Evolutionary conservation across 2,329 filamentous ascomycete genomes (phyloP), one percentile per base, ranked within the genome.

Genomic region (Diaporthe amygdali): DNA sequence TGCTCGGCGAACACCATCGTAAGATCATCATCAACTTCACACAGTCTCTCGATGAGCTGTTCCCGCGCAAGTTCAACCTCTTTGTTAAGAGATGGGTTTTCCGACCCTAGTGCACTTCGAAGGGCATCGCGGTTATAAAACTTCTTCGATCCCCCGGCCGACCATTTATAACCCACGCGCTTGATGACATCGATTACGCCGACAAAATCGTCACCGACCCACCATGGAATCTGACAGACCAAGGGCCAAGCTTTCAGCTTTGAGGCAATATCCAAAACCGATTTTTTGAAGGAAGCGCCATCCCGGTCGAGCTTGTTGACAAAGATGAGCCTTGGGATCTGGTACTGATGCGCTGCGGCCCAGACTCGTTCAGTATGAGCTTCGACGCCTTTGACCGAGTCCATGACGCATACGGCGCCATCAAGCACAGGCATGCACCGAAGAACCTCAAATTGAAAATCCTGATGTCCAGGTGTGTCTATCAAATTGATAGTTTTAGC

Each of bases 341-440:
- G 87, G 79, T 97, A 97, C 55, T 92, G 90, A 66, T 93, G 94
- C 8, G 96, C 95, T 74, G 97, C 96, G 17, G 89, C 88, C 96
- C 96, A 99, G 3, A 99, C 96, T 76, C 97, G 92, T 80, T 99
- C 96, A 0, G 96, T 98, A 79, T 98, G 96, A 1, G 96, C 96
- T 82, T 99, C 96, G 27, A 99, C 96, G 25, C 80, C 81, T 74
- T 82, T 82, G 78, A 82, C 79, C 8, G 78, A 73, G 74, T 82
- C 77, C 59, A 82, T 77, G 66, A 82, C 79, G 72, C 79, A 80
- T 25, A 82, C 77, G 54, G 81, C 80, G 32, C 80, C 78, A 67
- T 76, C 79, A 67, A 79, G 78, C 68, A 76, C 78, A 7, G 81
- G 81, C 73, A 98, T 85, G 39, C 96, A 98, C 15, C 96, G 91